Evolutionary conservation across 2,329 filamentous ascomycete genomes (phyloP), one percentile per base, ranked within the genome.

Genomic region (Sporothrix schenckii): DNA sequence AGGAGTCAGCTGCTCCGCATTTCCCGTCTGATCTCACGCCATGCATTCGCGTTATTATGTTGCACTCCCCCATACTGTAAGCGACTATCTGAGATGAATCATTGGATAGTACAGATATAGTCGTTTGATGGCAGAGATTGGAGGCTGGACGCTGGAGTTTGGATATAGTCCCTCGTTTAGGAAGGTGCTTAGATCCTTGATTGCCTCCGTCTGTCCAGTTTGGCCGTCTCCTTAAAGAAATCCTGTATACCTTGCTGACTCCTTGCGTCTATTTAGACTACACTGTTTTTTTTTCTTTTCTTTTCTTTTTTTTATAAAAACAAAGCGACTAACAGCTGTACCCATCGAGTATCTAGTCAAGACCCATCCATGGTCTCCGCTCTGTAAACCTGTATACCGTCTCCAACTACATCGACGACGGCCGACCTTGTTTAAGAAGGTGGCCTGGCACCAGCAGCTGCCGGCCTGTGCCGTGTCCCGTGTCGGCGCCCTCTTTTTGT

Each of bases 161-260:
- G 61, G 34, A 63, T 50, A 65, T 50, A 65, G 61, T 49, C 44
- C 30, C 61, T 34, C 44, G 24, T 50, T 65, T 65, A 65, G 61
- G 61, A 65, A 65, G 61, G 61, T 65, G 58, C n/a, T 14, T n/a
- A 6, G 16, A 27, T 16, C 39, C 39, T 7, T 24, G 34, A 27
- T 24, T n/a, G 16, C n/a, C 19, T 34, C 39, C 41, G 3, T 6
- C n/a, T 44, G 44, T 11, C 21, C 14, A 9, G 13, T 11, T 44
- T 61, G 34, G 34, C 39, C 41, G 58, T 44, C 58, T 34, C 34
- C 34, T 1, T 6, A 34, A 34, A 34, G 3, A 27, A 4, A 50
- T 5, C 5, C 49, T 19, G 9, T 2, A 58, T 16, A 6, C 13
- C 53, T 21, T 27, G 27, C 53, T 7, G n/a, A n/a, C 53, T 39